Percentiles rank a stretch among this genome's conserved stretches.
These are phyloP conservation scores for Rubia balearica DNA, from an alignment of 305 asterid genomes.

Conservation along the genomic window DNA sequence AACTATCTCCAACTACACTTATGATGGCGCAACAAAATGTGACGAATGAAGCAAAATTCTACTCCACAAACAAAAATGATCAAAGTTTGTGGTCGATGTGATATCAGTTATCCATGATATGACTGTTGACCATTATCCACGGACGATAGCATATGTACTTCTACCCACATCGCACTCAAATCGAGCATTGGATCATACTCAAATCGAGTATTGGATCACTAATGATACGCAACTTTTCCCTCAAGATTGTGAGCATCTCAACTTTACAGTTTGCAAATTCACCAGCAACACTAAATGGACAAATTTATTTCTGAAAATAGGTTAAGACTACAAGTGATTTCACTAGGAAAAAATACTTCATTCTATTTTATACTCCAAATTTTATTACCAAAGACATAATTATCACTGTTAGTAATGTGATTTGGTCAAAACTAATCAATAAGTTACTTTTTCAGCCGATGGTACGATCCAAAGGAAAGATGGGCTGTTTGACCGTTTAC, in stretches of 20 bases:
- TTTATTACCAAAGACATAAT: too few relatives aligned
- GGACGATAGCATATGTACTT: not conserved
- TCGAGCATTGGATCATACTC: too few relatives aligned
- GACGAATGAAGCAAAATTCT: not conserved
- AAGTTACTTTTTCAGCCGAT: too few relatives aligned
- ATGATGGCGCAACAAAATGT: not conserved
- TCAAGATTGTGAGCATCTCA: not conserved
- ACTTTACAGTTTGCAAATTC: not conserved
- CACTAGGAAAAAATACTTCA: too few relatives aligned
- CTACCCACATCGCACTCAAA: not conserved
- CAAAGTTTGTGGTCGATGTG: not conserved
- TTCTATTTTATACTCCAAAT: too few relatives aligned
- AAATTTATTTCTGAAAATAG: too few relatives aligned
- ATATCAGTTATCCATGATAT: not conserved
- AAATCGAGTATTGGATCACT: not conserved
- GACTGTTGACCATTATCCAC: not conserved
- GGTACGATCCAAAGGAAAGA: not conserved
- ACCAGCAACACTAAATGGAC: too few relatives aligned
- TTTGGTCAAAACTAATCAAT: too few relatives aligned
- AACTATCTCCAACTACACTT: too few relatives aligned
- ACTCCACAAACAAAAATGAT: not conserved
- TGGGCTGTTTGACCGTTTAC: constrained; percentile 2
- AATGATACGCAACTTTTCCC: not conserved
- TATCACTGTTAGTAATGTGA: too few relatives aligned
- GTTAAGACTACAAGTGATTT: too few relatives aligned